Evolutionary conservation across 805 yeast genomes (phyloP).

Genomic region (Komagataella mondaviorum): DNA sequence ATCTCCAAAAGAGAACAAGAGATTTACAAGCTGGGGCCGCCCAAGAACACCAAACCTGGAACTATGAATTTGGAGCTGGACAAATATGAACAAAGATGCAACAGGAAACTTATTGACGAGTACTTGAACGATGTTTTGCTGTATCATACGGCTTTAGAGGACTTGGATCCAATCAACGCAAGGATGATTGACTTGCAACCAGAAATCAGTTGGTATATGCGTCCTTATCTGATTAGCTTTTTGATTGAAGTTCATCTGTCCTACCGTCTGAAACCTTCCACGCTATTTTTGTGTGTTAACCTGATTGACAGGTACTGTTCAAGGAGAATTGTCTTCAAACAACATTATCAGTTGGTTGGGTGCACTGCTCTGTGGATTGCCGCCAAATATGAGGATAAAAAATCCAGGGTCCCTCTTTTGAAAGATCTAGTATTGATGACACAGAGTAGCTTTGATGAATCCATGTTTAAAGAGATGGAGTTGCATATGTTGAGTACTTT

Average conservation of each 20-base stretch:
- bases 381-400: slow-evolving; percentile 61
- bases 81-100: neutral
- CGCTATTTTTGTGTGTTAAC: slow-evolving; percentile 53
- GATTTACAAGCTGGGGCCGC: neutral
- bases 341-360: slow-evolving; percentile 82
- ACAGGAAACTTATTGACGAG: neutral
- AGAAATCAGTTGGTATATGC: slow-evolving; percentile 59
- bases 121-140: neutral
- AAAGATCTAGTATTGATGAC: slow-evolving; percentile 42
- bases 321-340: slow-evolving; percentile 68
- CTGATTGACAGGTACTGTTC: slow-evolving; percentile 88
- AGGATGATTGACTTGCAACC: slow-evolving; percentile 75
- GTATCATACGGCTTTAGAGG: neutral
- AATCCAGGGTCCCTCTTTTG: slow-evolving; percentile 42
- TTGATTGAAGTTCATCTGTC: slow-evolving; percentile 52
- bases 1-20: neutral
- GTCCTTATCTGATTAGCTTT: slow-evolving; percentile 70
- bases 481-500: slow-evolving; percentile 25
- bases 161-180: slow-evolving; percentile 17
- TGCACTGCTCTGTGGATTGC: slow-evolving; percentile 91
- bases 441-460: slow-evolving; percentile 38
- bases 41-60: neutral
- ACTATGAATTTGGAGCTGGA: neutral
- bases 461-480: slow-evolving; percentile 34
- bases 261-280: slow-evolving; percentile 51